phyloP scores from a whole-genome alignment of 495 filamentous ascomycete species.

The Neurospora sp. region DNA sequence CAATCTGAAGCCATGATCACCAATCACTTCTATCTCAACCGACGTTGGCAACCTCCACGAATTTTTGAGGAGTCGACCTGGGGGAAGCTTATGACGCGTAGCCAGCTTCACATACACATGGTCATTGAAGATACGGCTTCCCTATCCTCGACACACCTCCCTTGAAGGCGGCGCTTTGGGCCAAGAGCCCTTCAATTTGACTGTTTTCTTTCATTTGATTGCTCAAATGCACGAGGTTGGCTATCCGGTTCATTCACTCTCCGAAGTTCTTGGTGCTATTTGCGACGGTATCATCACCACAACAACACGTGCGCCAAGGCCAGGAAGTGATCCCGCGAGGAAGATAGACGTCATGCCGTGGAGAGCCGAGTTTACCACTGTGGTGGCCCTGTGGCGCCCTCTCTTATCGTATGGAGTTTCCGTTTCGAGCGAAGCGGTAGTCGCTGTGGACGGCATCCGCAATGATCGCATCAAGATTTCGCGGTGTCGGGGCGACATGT shows the following conservation, averaged over 20 bases:
- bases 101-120: constrained; percentile 13
- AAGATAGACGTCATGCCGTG: constrained; percentile 18
- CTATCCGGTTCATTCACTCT: constrained; percentile 29
- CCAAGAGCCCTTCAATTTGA: constrained; percentile 22
- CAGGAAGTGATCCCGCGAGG: constrained; percentile 4
- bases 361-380: constrained; percentile 21
- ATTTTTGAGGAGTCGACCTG: constrained; percentile 3
- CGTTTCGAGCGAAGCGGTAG: constrained; percentile 7
- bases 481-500: neutral
- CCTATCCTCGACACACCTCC: constrained; percentile 4
- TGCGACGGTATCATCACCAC: constrained; percentile 17
- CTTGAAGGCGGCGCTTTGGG: neutral
- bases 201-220: constrained; percentile 20
- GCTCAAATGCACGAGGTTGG: constrained; percentile 17
- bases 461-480: constrained; percentile 18
- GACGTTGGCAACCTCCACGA: neutral
- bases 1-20: constrained; percentile 8
- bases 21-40: constrained; percentile 12
- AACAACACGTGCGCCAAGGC: constrained; percentile 15
- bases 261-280: constrained; percentile 15
- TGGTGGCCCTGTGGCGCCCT: constrained; percentile 18
- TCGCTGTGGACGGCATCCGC: constrained; percentile 11
- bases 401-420: constrained; percentile 20
- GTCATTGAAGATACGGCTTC: constrained; percentile 28
- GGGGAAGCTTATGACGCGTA: constrained; percentile 12